Percentiles rank a stretch among this genome's conserved stretches.
These are phyloP conservation scores for Arachnomyces sp. DNA, from an alignment of 2,329 filamentous ascomycete genomes.

Conservation along the genomic window DNA sequence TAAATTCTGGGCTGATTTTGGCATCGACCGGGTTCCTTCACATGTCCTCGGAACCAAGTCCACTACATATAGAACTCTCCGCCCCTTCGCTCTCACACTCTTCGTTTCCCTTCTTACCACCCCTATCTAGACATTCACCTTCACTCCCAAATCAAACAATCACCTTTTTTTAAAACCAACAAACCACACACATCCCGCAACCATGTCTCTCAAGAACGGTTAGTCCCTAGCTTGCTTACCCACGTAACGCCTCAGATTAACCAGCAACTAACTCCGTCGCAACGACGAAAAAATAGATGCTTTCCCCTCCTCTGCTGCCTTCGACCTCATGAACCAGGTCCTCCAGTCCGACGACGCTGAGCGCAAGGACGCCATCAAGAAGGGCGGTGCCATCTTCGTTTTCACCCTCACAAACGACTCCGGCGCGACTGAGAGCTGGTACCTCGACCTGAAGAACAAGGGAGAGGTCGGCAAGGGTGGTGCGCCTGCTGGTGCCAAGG, in stretches of 20 bases:
- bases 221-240: no score
- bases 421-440: constrained; percentile 77
- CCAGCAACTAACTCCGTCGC: constrained; percentile 1
- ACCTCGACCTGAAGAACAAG: constrained; percentile 89
- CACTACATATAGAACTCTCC: no score
- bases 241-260: background rate
- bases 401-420: constrained; percentile 85
- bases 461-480: constrained; percentile 72
- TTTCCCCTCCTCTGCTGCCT: constrained; percentile 84
- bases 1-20: no score
- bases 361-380: constrained; percentile 80
- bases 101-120: constrained; percentile 11
- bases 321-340: constrained; percentile 73
- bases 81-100: constrained; percentile 18
- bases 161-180: constrained; percentile 7
- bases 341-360: constrained; percentile 62
- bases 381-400: constrained; percentile 76
- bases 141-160: constrained; percentile 13
- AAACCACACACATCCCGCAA: constrained; percentile 20
- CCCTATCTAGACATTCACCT: background rate
- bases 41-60: no score
- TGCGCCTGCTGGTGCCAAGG: constrained; percentile 61
- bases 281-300: constrained; percentile 45
- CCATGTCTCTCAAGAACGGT: constrained; percentile 69
- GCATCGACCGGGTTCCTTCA: no score